These are phyloP conservation scores for Dendrostoma leiphaemia DNA, from an alignment of 2,329 filamentous ascomycete genomes.

Conservation along the genomic window DNA sequence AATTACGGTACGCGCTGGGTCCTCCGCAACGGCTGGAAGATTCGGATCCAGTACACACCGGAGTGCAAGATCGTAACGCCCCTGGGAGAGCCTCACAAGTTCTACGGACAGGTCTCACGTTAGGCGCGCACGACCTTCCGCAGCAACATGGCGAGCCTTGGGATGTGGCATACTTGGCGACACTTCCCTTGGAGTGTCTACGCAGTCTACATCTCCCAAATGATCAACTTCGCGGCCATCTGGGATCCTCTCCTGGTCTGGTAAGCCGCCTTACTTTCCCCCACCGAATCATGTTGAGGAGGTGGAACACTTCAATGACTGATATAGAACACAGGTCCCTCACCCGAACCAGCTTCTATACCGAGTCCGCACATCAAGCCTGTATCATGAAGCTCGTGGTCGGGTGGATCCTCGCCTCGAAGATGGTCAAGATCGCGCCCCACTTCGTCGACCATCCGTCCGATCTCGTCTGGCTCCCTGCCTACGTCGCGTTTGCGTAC, in stretches of 20 bases:
- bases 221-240: conserved; percentile 55
- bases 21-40: conserved; percentile 47
- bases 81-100: conserved; percentile 49
- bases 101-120: conserved; percentile 49
- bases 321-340: conserved; percentile 20
- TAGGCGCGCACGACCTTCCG: conserved; percentile 61
- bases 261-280: neutral
- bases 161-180: conserved; percentile 35
- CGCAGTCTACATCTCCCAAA: conserved; percentile 51
- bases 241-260: conserved; percentile 45
- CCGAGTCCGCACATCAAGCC: neutral
- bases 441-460: conserved; percentile 50
- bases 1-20: conserved; percentile 59
- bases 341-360: conserved; percentile 14
- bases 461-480: conserved; percentile 50
- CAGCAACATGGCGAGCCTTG: conserved; percentile 50
- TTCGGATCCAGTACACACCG: conserved; percentile 51
- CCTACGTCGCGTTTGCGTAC: conserved; percentile 54
- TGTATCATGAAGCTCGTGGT: conserved; percentile 19
- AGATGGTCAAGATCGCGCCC: conserved; percentile 54
- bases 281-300: neutral
- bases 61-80: conserved; percentile 50
- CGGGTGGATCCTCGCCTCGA: conserved; percentile 52
- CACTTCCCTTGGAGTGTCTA: conserved; percentile 52
- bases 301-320: neutral